Evolutionary conservation across 345 rosid species (phyloP).

Genomic region (Xanthoceras sorbifolium): DNA sequence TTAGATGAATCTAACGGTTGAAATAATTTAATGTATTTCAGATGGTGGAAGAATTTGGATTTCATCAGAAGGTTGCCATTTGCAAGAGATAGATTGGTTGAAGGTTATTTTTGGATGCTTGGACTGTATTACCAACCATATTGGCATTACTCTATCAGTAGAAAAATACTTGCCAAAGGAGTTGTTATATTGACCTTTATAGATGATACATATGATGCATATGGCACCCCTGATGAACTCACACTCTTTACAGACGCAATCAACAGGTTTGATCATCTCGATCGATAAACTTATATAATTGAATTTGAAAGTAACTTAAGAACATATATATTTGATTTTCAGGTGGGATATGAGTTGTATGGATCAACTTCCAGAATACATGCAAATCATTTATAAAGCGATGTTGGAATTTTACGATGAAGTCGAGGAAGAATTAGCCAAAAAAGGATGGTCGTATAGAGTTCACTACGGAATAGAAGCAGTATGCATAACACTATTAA

Average conservation of each 20-base stretch:
- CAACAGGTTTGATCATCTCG: slow-evolving; percentile 16
- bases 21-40: background rate
- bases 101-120: background rate
- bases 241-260: slow-evolving; percentile 11
- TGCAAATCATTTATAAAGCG: slow-evolving; percentile 13
- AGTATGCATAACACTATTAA: background rate
- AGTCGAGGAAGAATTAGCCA: slow-evolving; percentile 10
- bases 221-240: slow-evolving; percentile 22
- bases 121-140: slow-evolving; percentile 11
- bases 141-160: background rate
- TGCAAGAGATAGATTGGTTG: too few relatives aligned
- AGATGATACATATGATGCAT: slow-evolving; percentile 21
- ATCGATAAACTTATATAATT: too few relatives aligned
- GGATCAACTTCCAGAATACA: slow-evolving; percentile 19
- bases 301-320: too few relatives aligned
- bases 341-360: slow-evolving; percentile 30
- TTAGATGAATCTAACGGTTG: too few relatives aligned
- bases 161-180: background rate
- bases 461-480: slow-evolving; percentile 18
- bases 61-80: slow-evolving; percentile 3
- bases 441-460: slow-evolving; percentile 12
- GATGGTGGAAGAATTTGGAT: slow-evolving; percentile 24
- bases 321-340: slow-evolving; percentile 8
- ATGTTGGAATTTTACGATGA: slow-evolving; percentile 21
- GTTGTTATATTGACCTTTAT: too few relatives aligned